Evolutionary conservation across 305 asterid genomes (phyloP).

Genomic region (Plantago lanceolata): DNA sequence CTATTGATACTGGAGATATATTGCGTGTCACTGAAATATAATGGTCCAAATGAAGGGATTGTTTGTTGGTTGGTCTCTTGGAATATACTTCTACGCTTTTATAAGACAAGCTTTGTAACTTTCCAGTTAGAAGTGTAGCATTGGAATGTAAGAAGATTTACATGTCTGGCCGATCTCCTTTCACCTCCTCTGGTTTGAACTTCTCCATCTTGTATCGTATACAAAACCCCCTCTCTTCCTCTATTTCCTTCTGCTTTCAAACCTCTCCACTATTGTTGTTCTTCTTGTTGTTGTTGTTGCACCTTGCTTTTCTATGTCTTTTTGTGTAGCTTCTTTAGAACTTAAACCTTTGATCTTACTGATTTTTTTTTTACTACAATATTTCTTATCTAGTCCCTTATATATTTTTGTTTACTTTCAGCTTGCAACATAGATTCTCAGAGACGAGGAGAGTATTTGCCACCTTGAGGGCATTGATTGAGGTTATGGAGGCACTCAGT

Average conservation of each 20-base stretch:
- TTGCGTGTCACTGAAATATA: constrained; percentile 15
- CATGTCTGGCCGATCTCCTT: neutral
- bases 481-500: constrained; percentile 87
- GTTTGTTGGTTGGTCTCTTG: neutral
- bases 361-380: neutral
- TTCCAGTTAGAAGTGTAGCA: neutral
- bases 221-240: no score
- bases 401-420: constrained; percentile 31
- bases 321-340: neutral
- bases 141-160: neutral
- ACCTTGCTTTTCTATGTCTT: neutral
- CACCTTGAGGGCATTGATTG: constrained; percentile 85
- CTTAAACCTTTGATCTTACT: neutral
- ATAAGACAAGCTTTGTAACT: neutral
- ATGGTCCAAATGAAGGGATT: constrained; percentile 9
- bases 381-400: neutral
- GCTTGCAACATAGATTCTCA: constrained; percentile 55
- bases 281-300: no score
- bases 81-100: neutral
- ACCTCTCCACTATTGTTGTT: no score
- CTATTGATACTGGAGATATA: constrained; percentile 2
- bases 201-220: no score
- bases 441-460: constrained; percentile 79
- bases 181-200: no score
- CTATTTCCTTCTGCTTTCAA: no score